Conservation (phyloP, 1,139 yeast genomes). For the Pichia sp. region DNA sequence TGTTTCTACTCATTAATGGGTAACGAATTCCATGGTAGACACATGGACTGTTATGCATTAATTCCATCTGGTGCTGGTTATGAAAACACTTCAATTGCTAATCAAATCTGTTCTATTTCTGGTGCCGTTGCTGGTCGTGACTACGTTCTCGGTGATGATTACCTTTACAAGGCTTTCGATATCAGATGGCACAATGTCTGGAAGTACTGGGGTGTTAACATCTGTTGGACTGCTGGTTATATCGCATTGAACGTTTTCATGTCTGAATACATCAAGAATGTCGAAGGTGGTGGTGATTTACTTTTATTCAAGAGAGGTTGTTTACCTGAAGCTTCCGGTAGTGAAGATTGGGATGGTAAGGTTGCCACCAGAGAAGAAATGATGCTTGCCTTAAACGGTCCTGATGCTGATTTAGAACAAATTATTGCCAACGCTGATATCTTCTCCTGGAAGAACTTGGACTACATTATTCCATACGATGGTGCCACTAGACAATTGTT, state of each 20-base stretch:
- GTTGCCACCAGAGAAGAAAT: slow-evolving; percentile 16
- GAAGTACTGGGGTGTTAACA: slow-evolving; percentile 50
- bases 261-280: slow-evolving; percentile 36
- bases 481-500: slow-evolving; percentile 35
- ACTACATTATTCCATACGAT: slow-evolving; percentile 43
- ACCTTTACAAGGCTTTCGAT: slow-evolving; percentile 37
- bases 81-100: slow-evolving; percentile 34
- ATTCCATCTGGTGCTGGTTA: slow-evolving; percentile 55
- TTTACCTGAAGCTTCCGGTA: slow-evolving; percentile 12
- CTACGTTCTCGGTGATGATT: slow-evolving; percentile 43
- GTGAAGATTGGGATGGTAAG: slow-evolving; percentile 18
- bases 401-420: slow-evolving; percentile 23
- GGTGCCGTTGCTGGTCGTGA: slow-evolving; percentile 49
- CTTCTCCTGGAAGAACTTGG: slow-evolving; percentile 46
- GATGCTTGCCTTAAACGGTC: slow-evolving; percentile 17
- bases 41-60: slow-evolving; percentile 46
- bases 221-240: slow-evolving; percentile 46
- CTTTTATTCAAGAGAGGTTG: slow-evolving; percentile 17
- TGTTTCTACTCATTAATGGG: slow-evolving; percentile 54
- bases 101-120: slow-evolving; percentile 47
- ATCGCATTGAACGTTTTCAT: slow-evolving; percentile 30
- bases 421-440: slow-evolving; percentile 23
- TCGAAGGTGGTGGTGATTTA: slow-evolving; percentile 16
- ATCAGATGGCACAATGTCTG: slow-evolving; percentile 41
- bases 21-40: slow-evolving; percentile 54